A percentile compares a stretch with the other conserved stretches of the same genome.
Conservation (phyloP, 176 grass and related monocot genomes). For the Carex cristatella region DNA sequence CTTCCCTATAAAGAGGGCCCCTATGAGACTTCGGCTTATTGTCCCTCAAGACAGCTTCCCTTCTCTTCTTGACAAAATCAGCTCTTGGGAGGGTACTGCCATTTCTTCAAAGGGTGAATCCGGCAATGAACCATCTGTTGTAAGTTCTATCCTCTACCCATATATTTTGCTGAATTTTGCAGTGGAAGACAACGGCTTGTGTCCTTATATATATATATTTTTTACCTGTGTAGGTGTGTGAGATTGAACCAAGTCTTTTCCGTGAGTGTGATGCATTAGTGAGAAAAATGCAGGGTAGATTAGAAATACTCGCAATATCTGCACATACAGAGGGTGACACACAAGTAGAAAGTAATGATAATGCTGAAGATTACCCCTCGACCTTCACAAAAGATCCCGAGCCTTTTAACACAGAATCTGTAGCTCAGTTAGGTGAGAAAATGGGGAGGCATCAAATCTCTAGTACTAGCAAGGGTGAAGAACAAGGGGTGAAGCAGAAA, state of each 20-base stretch:
- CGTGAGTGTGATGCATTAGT: slow-evolving; percentile 67
- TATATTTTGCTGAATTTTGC: neutral
- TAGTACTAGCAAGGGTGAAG: slow-evolving; percentile 22
- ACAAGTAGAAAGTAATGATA: slow-evolving; percentile 45
- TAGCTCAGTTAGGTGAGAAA: slow-evolving; percentile 36
- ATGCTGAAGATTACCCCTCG: slow-evolving; percentile 30
- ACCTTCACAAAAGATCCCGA: slow-evolving; percentile 28
- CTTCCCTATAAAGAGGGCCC: slow-evolving; percentile 75
- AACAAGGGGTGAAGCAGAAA: slow-evolving; percentile 39
- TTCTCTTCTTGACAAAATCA: slow-evolving; percentile 57
- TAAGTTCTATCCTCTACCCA: slow-evolving; percentile 30
- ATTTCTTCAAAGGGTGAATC: slow-evolving; percentile 68
- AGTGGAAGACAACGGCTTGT: neutral
- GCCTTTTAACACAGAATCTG: slow-evolving; percentile 11
- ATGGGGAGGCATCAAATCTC: slow-evolving; percentile 55
- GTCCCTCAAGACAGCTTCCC: slow-evolving; percentile 51
- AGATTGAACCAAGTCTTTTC: slow-evolving; percentile 73
- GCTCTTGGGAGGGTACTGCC: slow-evolving; percentile 47
- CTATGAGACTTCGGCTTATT: slow-evolving; percentile 62
- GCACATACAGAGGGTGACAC: slow-evolving; percentile 45
- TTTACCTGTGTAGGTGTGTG: slow-evolving; percentile 48
- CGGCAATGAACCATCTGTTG: slow-evolving; percentile 46
- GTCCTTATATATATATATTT: neutral
- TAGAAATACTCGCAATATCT: slow-evolving; percentile 74
- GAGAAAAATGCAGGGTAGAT: slow-evolving; percentile 55